Base-by-base conservation (phyloP, 805 yeast genomes). In the Saturnispora sanitii region DNA sequence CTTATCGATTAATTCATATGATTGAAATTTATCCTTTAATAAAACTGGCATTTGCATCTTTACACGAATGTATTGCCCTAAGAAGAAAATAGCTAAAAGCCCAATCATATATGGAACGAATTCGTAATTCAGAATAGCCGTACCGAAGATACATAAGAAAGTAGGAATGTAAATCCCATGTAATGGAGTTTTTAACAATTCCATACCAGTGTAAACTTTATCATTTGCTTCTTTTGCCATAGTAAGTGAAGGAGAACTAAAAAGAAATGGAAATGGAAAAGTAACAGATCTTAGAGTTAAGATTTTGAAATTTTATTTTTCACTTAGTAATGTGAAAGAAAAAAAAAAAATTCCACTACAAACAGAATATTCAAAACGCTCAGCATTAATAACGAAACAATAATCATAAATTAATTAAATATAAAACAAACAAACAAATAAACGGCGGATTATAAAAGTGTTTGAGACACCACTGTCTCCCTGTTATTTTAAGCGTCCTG, bases 81-180 rank as follows among this genome's bases (percentile, higher is more conserved):
- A 51, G 26, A 55, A 38, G 49, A 64, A 66, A 40, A 70, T 34
- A 51, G 69, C 54, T 46, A 73, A 56, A 43, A 68, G 38, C 13
- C 58, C 61, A 35, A 64, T 49, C 22, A 68, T 58, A 45, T 59
- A 60, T 13, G 79, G 80, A 35, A 76, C 50, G 52, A 66, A 75
- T 35, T 65, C 63, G 45, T 58, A 66, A 37, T 73, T 71, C 42
- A 77, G 65, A 49, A 82, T 67, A 18, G 64, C 56, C 4, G 78
- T 69, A 28, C 94, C 94, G 25, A 70, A 66, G 6, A 79, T 32
- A 36, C 82, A 67, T 38, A 83, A 66, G 2, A 66, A 73, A 20
- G 71, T 60, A 5, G 94, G 94, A 48, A 83, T 82, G 55, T 73
- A 76, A 38, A 83, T 73, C 16, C 88, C 86, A 52, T 83, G 94